Conservation (phyloP, 192 early-diverging fungal species). For the Cetraspora pellucida region DNA sequence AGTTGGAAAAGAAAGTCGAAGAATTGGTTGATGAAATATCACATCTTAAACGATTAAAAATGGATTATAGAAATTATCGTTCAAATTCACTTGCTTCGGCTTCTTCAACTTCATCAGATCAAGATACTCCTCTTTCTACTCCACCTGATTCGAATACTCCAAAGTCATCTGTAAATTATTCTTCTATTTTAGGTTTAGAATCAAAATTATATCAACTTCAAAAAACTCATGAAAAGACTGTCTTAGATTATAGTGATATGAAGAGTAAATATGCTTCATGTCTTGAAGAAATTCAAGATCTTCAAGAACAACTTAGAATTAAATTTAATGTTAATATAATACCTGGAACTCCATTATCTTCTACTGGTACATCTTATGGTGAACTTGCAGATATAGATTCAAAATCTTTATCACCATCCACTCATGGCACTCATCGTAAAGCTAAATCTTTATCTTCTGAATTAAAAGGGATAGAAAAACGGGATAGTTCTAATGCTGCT, state of each 20-base stretch:
- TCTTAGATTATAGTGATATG: conserved; percentile 7
- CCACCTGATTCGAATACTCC: background rate
- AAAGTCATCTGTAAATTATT: too few relatives aligned
- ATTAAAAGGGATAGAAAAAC: conserved; percentile 4
- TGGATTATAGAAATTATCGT: background rate
- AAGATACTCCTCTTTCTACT: too few relatives aligned
- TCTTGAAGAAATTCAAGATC: conserved; percentile 25
- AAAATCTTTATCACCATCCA: background rate
- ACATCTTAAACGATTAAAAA: background rate
- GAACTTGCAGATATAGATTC: background rate
- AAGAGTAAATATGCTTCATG: conserved; percentile 22
- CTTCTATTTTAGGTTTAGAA: background rate
- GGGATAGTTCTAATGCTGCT: background rate
- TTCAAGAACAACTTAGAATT: background rate
- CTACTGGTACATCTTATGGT: background rate
- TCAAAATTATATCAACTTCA: conserved; percentile 19
- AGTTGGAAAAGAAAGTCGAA: conserved; percentile 18
- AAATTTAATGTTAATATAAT: background rate
- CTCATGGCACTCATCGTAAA: background rate
- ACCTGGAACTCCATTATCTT: background rate
- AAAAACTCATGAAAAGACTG: conserved; percentile 14
- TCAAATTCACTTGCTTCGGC: background rate
- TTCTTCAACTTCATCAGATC: background rate
- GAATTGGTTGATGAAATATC: conserved; percentile 1
- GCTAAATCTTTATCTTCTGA: conserved; percentile 23